Evolutionary conservation across 2,329 filamentous ascomycete genomes (phyloP), one percentile per base, ranked within the genome.

Genomic region (Ciborinia camelliae): DNA sequence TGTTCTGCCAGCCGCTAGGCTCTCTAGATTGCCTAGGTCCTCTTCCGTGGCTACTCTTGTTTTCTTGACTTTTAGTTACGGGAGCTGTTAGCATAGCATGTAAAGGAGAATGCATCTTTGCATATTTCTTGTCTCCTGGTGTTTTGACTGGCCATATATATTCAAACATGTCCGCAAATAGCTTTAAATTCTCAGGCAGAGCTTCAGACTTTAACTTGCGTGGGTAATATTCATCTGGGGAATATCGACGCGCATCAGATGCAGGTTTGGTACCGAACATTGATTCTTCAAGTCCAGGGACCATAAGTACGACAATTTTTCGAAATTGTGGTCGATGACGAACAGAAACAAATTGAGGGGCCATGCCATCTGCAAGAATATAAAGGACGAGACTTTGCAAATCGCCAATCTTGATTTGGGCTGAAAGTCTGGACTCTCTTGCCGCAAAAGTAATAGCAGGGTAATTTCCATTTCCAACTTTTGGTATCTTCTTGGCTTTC

Each of bases 121-220:
- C 86, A 73, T 89, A 85, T 74, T 87, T 90, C 69, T 92, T 89
- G 75, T 98, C 94, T 4, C 93, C 95, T 3, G 92, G 91, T 0
- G 92, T 90, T 74, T 87, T 90, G 65, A 97, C 86, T 12, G 93
- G 94, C 92, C 95, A 97, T 47, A 97, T 79, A 72, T 95, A 89
- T 10, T 87, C 82, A 70, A 99, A 98, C 75, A 97, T 90, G 66
- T 91, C 86, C 48, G 90, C 87, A 65, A 97, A 85, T 1, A 88
- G 86, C 73, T 86, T 80, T 45, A 92, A 72, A 14, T 82, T 79
- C 26, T 79, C 75, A 1, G 86, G 81, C 28, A 89, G 75, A 30
- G 77, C 76, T 2, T 84, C 81, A 64, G 78, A 78, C 45, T 79
- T 78, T 32, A 90, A 78, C 23, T 77, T 71, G 23, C 80, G 81